phyloP scores from a whole-genome alignment of 2,329 filamentous ascomycete species.

The Pseudopithomyces maydicus region DNA sequence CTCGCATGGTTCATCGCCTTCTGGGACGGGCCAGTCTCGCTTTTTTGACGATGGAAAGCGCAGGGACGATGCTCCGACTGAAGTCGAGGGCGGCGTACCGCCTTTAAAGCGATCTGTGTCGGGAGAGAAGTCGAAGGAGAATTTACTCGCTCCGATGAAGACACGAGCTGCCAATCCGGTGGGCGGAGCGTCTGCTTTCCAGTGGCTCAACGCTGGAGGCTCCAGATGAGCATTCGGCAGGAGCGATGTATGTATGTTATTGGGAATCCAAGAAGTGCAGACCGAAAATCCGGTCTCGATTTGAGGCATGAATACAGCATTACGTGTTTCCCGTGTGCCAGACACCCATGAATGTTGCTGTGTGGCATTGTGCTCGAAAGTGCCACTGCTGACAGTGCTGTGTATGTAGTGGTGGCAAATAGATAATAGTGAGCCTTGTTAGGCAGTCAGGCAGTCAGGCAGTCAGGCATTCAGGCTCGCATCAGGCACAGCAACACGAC shows the following conservation, averaged over 20 bases:
- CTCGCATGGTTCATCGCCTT: constrained; percentile 25
- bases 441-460: background rate
- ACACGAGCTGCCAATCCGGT: constrained; percentile 77
- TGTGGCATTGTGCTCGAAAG: too few relatives aligned
- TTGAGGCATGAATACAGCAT: too few relatives aligned
- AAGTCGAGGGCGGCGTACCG: constrained; percentile 21
- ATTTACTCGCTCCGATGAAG: constrained; percentile 47
- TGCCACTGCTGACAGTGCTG: background rate
- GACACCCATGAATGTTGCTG: too few relatives aligned
- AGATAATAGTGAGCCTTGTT: too few relatives aligned
- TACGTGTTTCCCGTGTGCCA: too few relatives aligned
- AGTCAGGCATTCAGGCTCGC: background rate
- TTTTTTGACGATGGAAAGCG: constrained; percentile 57
- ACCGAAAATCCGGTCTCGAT: too few relatives aligned
- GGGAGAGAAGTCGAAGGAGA: constrained; percentile 45
- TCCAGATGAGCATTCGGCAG: constrained; percentile 24
- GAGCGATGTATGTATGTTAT: background rate
- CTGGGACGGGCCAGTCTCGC: constrained; percentile 47
- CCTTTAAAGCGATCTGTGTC: constrained; percentile 36
- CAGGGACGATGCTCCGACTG: constrained; percentile 25
- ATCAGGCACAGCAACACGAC: too few relatives aligned
- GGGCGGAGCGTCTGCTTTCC: constrained; percentile 90
- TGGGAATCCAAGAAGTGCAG: background rate
- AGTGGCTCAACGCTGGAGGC: constrained; percentile 73
- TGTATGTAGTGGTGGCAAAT: too few relatives aligned